Conservation (phyloP, 371 early-diverging fungal genomes). For the Nematocida sp. region DNA sequence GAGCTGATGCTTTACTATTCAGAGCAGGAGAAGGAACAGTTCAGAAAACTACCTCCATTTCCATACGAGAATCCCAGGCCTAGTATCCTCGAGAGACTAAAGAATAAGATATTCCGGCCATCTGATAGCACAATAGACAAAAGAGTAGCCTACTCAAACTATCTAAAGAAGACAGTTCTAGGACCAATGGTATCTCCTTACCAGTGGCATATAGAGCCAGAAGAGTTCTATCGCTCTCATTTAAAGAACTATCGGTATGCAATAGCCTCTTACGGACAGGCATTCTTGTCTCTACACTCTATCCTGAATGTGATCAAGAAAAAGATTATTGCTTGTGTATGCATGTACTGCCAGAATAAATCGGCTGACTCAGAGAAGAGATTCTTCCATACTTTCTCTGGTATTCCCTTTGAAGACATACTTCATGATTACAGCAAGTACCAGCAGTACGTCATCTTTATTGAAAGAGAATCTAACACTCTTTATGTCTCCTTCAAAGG, state of each 20-base stretch:
- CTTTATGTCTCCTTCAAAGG: constrained; percentile 48
- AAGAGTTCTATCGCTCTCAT: constrained; percentile 18
- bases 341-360: constrained; percentile 8
- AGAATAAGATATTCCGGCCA: not conserved
- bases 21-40: constrained; percentile 7
- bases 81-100: not conserved
- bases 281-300: constrained; percentile 39
- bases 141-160: not conserved
- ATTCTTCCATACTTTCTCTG: constrained; percentile 44
- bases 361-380: constrained; percentile 4
- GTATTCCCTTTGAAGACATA: constrained; percentile 43
- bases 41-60: constrained; percentile 9
- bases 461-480: constrained; percentile 7
- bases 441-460: constrained; percentile 44
- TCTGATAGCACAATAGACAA: not conserved
- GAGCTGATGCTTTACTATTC: constrained; percentile 34
- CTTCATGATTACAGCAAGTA: constrained; percentile 41
- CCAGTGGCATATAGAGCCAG: constrained; percentile 18
- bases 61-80: not conserved
- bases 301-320: constrained; percentile 38
- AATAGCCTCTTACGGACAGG: constrained; percentile 38
- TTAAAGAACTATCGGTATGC: constrained; percentile 41
- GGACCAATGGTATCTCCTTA: not conserved
- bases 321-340: not conserved
- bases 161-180: constrained; percentile 10